phyloP scores from a whole-genome alignment of 306 rosid species.

The Carpinus fangiana region DNA sequence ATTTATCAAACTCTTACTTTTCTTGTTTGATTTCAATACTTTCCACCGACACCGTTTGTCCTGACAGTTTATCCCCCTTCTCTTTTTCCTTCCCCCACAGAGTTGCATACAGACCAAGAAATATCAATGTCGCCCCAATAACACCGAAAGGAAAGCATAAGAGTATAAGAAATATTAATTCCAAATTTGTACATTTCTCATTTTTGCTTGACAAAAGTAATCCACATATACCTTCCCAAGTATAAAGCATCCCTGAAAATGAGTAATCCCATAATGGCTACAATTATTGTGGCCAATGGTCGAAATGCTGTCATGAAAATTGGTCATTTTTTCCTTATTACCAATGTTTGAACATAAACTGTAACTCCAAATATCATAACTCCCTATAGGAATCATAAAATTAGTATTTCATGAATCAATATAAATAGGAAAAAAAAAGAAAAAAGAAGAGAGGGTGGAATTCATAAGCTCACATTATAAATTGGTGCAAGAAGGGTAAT shows the following conservation, averaged over 20 bases:
- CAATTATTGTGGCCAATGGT: conserved; percentile 17
- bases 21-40: background rate
- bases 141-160: background rate
- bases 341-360: conserved; percentile 12
- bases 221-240: conserved; percentile 24
- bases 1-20: background rate
- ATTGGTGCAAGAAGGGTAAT: conserved; percentile 30
- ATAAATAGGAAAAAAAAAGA: background rate
- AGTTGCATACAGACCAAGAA: conserved; percentile 28
- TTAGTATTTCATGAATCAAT: no score
- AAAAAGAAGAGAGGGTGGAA: no score
- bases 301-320: conserved; percentile 32
- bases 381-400: conserved; percentile 18
- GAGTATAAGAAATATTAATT: background rate
- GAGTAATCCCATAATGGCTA: conserved; percentile 21
- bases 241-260: conserved; percentile 27
- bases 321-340: conserved; percentile 19
- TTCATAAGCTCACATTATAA: conserved; percentile 1
- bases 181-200: background rate
- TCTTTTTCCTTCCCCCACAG: conserved; percentile 31
- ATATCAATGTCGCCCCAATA: conserved; percentile 21
- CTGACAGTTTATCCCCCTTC: background rate
- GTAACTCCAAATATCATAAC: conserved; percentile 17
- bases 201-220: background rate
- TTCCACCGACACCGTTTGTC: background rate